A percentile compares a stretch with the other conserved stretches of the same genome.
phyloP scores from a whole-genome alignment of 352 stramenopile species.

The Pythium aristosporum region DNA sequence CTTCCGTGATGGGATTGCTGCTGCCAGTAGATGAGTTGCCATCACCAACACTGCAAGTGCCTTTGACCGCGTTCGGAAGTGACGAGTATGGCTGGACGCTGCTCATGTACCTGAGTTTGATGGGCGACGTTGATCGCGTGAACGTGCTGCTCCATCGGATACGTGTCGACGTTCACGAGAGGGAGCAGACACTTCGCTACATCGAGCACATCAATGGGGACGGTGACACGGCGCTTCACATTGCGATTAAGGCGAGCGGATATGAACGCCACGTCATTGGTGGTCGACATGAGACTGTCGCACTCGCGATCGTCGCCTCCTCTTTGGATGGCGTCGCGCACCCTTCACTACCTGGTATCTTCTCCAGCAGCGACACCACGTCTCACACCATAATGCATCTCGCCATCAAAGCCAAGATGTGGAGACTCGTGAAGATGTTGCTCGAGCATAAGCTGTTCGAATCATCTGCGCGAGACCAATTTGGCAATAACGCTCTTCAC shows the following conservation, averaged over 20 bases:
- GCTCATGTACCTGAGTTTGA: slow-evolving; percentile 64
- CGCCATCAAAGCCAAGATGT: slow-evolving; percentile 58
- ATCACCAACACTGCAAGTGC: slow-evolving; percentile 28
- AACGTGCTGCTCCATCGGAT: slow-evolving; percentile 33
- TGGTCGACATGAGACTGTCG: slow-evolving; percentile 30
- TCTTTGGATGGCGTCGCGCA: background rate
- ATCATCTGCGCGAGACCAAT: slow-evolving; percentile 40
- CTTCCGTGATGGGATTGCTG: slow-evolving; percentile 3
- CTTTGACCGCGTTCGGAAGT: slow-evolving; percentile 28
- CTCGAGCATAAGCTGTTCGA: slow-evolving; percentile 45
- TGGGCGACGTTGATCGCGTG: slow-evolving; percentile 46
- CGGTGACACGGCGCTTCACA: slow-evolving; percentile 68
- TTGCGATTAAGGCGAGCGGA: slow-evolving; percentile 54
- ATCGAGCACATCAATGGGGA: slow-evolving; percentile 59
- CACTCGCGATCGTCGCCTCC: slow-evolving; percentile 44
- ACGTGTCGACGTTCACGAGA: slow-evolving; percentile 9
- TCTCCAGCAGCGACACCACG: slow-evolving; percentile 35
- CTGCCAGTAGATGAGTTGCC: slow-evolving; percentile 24
- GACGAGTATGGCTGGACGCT: slow-evolving; percentile 58
- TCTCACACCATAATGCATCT: slow-evolving; percentile 61
- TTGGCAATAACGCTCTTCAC: slow-evolving; percentile 58
- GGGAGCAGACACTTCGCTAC: slow-evolving; percentile 31
- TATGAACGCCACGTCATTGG: background rate
- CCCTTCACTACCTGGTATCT: background rate
- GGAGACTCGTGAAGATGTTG: slow-evolving; percentile 55